A percentile compares a stretch with the other conserved stretches of the same genome.
Conservation (phyloP, 371 early-diverging fungal species). For the Mortierella sp. region DNA sequence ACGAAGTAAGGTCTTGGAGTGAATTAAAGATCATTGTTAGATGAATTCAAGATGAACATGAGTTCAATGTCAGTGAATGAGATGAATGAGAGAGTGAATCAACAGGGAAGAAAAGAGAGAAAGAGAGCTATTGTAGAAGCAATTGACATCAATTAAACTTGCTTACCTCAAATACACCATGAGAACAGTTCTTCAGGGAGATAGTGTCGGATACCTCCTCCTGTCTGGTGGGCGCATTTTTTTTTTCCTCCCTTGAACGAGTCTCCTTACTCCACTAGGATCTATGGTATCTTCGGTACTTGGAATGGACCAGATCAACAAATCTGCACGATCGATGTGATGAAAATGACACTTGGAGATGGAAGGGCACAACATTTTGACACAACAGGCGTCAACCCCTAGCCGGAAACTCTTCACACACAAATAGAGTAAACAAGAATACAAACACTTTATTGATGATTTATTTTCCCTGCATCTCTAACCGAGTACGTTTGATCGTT, state of each 20-base stretch:
- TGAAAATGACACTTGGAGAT: neutral
- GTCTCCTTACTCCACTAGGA: too few species aligned
- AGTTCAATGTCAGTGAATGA: neutral
- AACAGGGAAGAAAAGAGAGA: neutral
- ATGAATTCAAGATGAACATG: neutral
- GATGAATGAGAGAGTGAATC: neutral
- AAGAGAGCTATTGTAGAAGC: neutral
- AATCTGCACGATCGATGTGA: neutral
- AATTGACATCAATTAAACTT: neutral
- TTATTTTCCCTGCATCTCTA: too few species aligned
- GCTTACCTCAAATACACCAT: neutral
- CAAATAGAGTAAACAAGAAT: too few species aligned
- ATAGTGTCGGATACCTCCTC: neutral
- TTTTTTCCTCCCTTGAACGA: neutral
- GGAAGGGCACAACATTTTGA: too few species aligned
- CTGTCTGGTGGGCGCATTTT: neutral
- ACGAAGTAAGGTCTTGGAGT: neutral
- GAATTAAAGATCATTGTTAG: neutral
- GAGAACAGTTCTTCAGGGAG: neutral
- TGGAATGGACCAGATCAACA: neutral
- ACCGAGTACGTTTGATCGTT: too few species aligned
- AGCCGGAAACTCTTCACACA: too few species aligned
- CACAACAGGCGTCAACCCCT: too few species aligned
- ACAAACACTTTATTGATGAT: too few species aligned
- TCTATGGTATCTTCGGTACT: neutral